Evolutionary conservation across 164 flowering plant species (phyloP).

Genomic region (Vitis cinerea): DNA sequence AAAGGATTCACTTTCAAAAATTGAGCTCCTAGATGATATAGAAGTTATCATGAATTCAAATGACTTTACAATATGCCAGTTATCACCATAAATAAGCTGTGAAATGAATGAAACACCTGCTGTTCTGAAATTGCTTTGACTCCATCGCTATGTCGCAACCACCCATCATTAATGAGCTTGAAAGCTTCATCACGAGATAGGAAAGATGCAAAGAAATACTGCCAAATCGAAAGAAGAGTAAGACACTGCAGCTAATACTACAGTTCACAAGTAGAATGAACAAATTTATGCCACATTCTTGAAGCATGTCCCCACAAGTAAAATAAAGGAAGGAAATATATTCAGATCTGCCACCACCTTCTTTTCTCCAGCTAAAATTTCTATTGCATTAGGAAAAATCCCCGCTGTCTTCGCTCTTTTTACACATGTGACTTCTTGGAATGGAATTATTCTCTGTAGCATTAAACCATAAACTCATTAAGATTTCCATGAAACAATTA

Average conservation of each 20-base stretch:
- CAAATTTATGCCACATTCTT: neutral
- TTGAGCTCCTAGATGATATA: neutral
- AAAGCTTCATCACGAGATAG: constrained; percentile 97
- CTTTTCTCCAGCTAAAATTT: constrained; percentile 66
- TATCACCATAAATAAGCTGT: neutral
- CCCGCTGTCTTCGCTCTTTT: constrained; percentile 94
- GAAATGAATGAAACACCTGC: constrained; percentile 41
- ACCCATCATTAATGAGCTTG: constrained; percentile 76
- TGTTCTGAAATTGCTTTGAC: constrained; percentile 32
- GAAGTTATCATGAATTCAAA: neutral
- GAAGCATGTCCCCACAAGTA: neutral
- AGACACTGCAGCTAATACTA: constrained; percentile 7
- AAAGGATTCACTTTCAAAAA: neutral
- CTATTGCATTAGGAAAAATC: constrained; percentile 94
- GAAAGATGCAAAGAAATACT: constrained; percentile 94
- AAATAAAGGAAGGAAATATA: neutral
- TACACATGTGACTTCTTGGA: constrained; percentile 70
- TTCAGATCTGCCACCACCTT: constrained; percentile 45
- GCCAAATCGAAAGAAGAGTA: constrained; percentile 28
- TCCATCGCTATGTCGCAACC: constrained; percentile 51
- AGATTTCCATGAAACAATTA: neutral
- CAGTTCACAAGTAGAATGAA: neutral
- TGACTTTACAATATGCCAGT: neutral
- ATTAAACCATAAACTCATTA: neutral
- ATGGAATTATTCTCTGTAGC: constrained; percentile 75